Evolutionary conservation across 345 rosid genomes (phyloP).

Genomic region (Citrus sp.): DNA sequence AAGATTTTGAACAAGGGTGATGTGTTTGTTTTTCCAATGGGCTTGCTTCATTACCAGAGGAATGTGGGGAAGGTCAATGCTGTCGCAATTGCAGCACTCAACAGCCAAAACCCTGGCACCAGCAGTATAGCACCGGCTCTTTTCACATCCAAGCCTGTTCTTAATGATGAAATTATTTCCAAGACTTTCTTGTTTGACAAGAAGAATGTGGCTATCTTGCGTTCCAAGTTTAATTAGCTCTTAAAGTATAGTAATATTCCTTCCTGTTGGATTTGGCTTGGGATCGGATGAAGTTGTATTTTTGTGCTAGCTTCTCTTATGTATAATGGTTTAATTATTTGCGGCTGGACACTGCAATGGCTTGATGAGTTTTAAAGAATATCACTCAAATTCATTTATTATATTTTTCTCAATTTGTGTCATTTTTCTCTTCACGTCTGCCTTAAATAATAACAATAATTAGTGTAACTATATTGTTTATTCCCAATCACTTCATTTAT

Average conservation of each 20-base stretch:
- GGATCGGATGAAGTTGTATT: too few species aligned
- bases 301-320: too few species aligned
- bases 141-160: background rate
- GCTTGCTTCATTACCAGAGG: background rate
- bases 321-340: too few species aligned
- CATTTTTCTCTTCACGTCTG: too few species aligned
- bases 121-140: background rate
- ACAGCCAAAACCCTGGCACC: slow-evolving; percentile 7
- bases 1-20: background rate
- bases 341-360: too few species aligned
- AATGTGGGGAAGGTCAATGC: background rate
- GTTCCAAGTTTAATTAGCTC: background rate
- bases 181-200: background rate
- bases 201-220: background rate
- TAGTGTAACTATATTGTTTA: too few species aligned
- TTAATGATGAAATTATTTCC: background rate
- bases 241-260: too few species aligned
- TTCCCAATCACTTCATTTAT: too few species aligned
- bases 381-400: too few species aligned
- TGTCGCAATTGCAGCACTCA: background rate
- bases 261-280: background rate
- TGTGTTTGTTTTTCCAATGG: background rate
- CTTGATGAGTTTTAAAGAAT: too few species aligned
- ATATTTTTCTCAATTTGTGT: too few species aligned
- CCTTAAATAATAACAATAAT: too few species aligned